Percentiles rank a stretch among this genome's conserved stretches.
These are phyloP conservation scores for Fusarium beomiforme DNA, from an alignment of 2,329 filamentous ascomycete genomes.

Conservation along the genomic window DNA sequence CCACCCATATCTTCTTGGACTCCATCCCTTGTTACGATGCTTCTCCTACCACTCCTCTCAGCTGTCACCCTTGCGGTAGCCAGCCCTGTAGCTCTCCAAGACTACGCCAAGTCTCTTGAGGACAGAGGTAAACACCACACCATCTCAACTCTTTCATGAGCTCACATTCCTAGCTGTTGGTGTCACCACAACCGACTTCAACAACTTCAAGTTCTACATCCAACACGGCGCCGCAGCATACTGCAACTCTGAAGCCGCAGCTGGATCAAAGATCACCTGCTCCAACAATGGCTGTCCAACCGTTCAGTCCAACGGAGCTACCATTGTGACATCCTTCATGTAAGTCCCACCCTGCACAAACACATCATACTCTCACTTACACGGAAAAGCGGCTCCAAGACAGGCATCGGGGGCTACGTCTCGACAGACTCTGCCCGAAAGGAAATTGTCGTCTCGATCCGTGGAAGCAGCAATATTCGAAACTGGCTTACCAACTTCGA, in stretches of 20 bases:
- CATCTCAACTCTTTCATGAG: background rate
- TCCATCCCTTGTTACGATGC: slow-evolving; percentile 32
- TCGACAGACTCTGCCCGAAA: slow-evolving; percentile 58
- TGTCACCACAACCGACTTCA: slow-evolving; percentile 43
- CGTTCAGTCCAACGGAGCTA: slow-evolving; percentile 55
- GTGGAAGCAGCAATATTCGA: slow-evolving; percentile 66
- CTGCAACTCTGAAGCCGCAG: slow-evolving; percentile 58
- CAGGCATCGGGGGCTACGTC: slow-evolving; percentile 62
- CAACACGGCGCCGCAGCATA: slow-evolving; percentile 64
- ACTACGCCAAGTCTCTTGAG: slow-evolving; percentile 44
- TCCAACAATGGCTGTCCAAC: slow-evolving; percentile 54
- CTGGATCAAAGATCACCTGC: slow-evolving; percentile 57
- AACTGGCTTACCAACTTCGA: slow-evolving; percentile 70
- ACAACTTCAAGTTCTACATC: slow-evolving; percentile 58
- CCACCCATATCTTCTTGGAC: background rate
- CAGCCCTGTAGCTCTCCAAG: slow-evolving; percentile 39
- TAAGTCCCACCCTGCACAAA: slow-evolving; percentile 38
- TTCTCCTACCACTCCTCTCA: slow-evolving; percentile 39
- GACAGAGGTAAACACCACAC: slow-evolving; percentile 46
- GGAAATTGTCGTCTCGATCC: slow-evolving; percentile 68
- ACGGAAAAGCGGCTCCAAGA: slow-evolving; percentile 50
- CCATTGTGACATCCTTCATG: slow-evolving; percentile 55
- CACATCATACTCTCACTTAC: slow-evolving; percentile 9
- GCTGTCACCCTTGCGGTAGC: slow-evolving; percentile 42
- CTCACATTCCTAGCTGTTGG: slow-evolving; percentile 7